Base-by-base conservation (phyloP, 2,329 filamentous ascomycete genomes). In the Sclerotinia borealis region DNA sequence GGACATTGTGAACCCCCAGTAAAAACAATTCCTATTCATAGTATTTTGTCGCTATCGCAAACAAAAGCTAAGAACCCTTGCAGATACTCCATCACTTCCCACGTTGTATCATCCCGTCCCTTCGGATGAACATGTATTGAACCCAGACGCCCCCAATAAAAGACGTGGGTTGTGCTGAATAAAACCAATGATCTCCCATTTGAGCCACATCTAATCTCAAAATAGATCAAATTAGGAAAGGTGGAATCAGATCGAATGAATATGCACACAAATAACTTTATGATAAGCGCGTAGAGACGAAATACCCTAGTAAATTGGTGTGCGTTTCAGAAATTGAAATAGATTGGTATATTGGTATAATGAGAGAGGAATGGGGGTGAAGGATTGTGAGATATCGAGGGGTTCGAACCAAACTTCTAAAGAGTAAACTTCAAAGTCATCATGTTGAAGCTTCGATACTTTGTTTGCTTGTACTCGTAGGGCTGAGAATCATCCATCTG, bases 161-260 rank as follows among this genome's bases (percentile, higher is more conserved):
- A 47, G 43, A 31, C 41, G 55, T 59, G 41, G 11, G 6, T 11
- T 31, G 17, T 36, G n/a, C n/a, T 48, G 43, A 7, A 25, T 19
- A 11, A 25, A 37, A 4, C 49, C 59, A 61, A 61, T 55, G 19
- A 55, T 25, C 37, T 37, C 22, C 31, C 29, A 45, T 27, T 54
- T 43, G 15, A 54, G 29, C 49, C 59, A 55, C 61, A 50, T 61
- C 39, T 36, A 43, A 50, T 61, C 62, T 61, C 64, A 52, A 65
- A 65, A 65, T 64, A 65, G 64, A 63, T 47, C 22, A 13, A 22
- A 41, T 37, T 34, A n/a, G 34, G 43, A 54, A 58, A 39, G 27
- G 45, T 34, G 49, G 47, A 43, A 59, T 39, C 22, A 11, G 52
- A 61, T 61, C 51, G 50, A 39, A 59, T 48, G 37, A 31, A 25